Conservation (phyloP, 306 rosid genomes). For the Calophaca sinica region DNA sequence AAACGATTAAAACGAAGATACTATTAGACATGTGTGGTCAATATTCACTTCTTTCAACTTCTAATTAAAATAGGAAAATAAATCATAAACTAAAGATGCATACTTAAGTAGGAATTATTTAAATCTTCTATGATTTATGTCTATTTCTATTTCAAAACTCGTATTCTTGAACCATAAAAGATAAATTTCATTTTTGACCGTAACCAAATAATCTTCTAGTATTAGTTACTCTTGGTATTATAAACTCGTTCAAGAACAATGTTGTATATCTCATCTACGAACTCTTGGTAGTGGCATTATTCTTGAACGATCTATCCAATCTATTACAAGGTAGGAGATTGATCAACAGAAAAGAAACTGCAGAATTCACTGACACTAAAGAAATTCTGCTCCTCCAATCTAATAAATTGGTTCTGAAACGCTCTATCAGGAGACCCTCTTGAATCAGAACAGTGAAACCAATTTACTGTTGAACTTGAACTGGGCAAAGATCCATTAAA, state of each 20-base stretch:
- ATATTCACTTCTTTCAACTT: background rate
- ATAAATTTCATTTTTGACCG: too few species aligned
- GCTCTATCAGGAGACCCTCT: constrained; percentile 45
- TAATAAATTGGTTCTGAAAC: constrained; percentile 55
- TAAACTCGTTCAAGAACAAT: too few species aligned
- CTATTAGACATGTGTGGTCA: background rate
- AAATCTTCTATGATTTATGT: constrained; percentile 11
- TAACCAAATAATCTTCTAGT: too few species aligned
- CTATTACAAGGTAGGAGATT: constrained; percentile 68
- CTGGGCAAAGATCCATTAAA: constrained; percentile 48
- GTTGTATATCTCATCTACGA: too few species aligned
- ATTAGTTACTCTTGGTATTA: too few species aligned
- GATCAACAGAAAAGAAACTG: constrained; percentile 80
- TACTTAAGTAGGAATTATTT: background rate
- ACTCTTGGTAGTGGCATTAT: too few species aligned
- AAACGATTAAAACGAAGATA: background rate
- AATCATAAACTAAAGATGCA: constrained; percentile 15
- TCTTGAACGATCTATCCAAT: constrained; percentile 39
- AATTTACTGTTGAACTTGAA: constrained; percentile 52
- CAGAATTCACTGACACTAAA: constrained; percentile 56
- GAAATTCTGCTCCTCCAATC: constrained; percentile 63
- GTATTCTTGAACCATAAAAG: constrained; percentile 16
- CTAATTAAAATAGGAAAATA: background rate
- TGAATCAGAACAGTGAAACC: constrained; percentile 59
- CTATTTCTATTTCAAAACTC: background rate